These are phyloP conservation scores for Biscogniauxia sp. DNA, from an alignment of 2,329 filamentous ascomycete genomes.

Conservation along the genomic window DNA sequence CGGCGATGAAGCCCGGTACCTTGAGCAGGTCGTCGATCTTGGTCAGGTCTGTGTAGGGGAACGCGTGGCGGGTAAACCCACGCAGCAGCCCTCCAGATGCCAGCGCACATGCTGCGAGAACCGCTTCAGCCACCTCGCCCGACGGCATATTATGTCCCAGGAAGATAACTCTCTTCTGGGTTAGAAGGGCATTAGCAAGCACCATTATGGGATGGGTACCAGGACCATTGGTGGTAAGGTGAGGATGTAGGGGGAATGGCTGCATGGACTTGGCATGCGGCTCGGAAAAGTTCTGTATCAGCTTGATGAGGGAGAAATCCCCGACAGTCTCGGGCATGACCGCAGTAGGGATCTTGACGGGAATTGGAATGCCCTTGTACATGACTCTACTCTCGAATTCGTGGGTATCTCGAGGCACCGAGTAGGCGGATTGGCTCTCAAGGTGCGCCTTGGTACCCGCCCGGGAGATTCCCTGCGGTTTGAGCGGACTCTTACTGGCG, in stretches of 20 bases:
- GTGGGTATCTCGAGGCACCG: slow-evolving; percentile 88
- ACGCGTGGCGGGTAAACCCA: slow-evolving; percentile 93
- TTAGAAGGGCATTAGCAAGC: slow-evolving; percentile 88
- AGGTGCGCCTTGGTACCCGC: slow-evolving; percentile 63
- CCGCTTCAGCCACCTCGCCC: slow-evolving; percentile 95
- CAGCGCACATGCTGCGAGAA: slow-evolving; percentile 91
- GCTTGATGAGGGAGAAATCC: slow-evolving; percentile 95
- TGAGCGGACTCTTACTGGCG: slow-evolving; percentile 47
- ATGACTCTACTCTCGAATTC: slow-evolving; percentile 95
- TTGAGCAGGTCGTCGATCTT: slow-evolving; percentile 96
- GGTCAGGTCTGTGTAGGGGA: slow-evolving; percentile 95
- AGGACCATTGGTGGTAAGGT: slow-evolving; percentile 87
- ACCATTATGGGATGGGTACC: slow-evolving; percentile 94
- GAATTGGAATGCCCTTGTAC: slow-evolving; percentile 95
- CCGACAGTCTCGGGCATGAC: slow-evolving; percentile 94
- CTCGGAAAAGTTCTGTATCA: slow-evolving; percentile 90
- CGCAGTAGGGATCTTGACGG: slow-evolving; percentile 92
- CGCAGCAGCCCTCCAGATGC: slow-evolving; percentile 89
- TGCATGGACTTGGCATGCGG: slow-evolving; percentile 80
- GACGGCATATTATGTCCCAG: slow-evolving; percentile 93
- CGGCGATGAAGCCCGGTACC: slow-evolving; percentile 95
- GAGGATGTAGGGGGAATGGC: slow-evolving; percentile 81
- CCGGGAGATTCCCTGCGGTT: slow-evolving; percentile 51
- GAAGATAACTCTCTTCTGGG: slow-evolving; percentile 95
- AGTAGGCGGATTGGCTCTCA: slow-evolving; percentile 64